Evolutionary conservation across 1,284 basidiomycete genomes (phyloP), one percentile per base, ranked within the genome.

Genomic region (Rhizopogon hawkerae): DNA sequence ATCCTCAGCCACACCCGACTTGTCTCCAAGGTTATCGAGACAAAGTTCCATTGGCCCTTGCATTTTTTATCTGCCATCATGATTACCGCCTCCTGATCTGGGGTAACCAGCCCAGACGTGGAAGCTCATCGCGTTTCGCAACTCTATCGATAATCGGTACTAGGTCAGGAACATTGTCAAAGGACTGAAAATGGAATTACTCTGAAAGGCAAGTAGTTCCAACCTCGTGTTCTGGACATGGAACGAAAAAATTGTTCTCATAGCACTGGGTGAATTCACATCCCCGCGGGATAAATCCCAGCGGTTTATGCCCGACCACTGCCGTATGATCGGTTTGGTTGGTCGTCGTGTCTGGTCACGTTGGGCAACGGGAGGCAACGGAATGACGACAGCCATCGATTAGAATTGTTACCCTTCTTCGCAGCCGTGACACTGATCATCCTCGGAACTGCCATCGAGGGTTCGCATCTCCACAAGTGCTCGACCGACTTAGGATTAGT

Each of bases 141-240:
- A 43, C 29, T 18, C 29, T 33, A 21, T 13, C 11, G 2, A 33
- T 16, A 33, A 10, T 14, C 14, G 3, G 38, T 33, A 33, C 16
- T 9, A 31, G 41, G 29, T 24, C 43, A 46, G 11, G 47, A 26
- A 34, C 53, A 14, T 8, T 10, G 11, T 21, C 41, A 43, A 33
- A 21, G 41, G 43, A 36, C 48, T 34, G 38, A 39, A 48, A 49
- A 24, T 44, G 6, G 44, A 46, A 35, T 38, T 10, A 4, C 31
- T 11, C 11, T 4, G 48, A 23, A 13, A 24, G 23, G 41, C 42
- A 47, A 51, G 39, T 49, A 42, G 39, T 51, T 47, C 14, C 14
- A 48, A 52, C 60, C 63, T 66, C 64, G 52, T 66, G 64, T 66
- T 66, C 10, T 52, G 47, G 50, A 51, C 50, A 45, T 33, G 37